Evolutionary conservation across 73 alveolate genomes (phyloP).

Genomic region (Uronychia setigera): DNA sequence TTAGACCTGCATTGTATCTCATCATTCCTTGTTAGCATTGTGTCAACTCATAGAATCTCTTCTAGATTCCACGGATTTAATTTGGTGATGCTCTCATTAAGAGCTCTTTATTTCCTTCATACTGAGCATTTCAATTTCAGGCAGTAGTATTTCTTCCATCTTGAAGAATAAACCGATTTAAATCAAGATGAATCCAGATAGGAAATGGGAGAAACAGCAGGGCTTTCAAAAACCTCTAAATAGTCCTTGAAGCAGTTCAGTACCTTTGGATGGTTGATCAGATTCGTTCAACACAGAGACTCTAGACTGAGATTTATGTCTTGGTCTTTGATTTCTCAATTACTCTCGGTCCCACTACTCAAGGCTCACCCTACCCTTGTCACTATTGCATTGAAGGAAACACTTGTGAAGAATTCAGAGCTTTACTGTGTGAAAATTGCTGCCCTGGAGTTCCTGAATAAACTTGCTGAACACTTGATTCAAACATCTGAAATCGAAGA

Average conservation of each 20-base stretch:
- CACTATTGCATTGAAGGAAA: not conserved
- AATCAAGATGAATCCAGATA: not conserved
- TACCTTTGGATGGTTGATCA: constrained; percentile 57
- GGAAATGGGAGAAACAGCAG: constrained; percentile 7
- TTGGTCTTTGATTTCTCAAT: constrained; percentile 43
- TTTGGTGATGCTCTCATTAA: constrained; percentile 13
- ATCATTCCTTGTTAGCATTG: not conserved
- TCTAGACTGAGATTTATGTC: constrained; percentile 54
- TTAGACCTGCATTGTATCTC: constrained; percentile 11
- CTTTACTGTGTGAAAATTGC: constrained; percentile 43
- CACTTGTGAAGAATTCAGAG: constrained; percentile 31
- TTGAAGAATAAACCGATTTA: too few relatives aligned
- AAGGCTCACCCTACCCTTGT: constrained; percentile 41
- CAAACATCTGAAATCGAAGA: constrained; percentile 19
- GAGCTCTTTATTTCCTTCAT: constrained; percentile 12
- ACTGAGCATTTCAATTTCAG: not conserved
- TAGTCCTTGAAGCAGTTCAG: constrained; percentile 17
- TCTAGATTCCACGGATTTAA: not conserved
- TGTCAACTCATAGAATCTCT: constrained; percentile 11
- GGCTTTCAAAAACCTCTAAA: constrained; percentile 20
- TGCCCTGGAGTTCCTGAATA: constrained; percentile 35
- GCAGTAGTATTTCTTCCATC: not conserved
- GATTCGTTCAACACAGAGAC: constrained; percentile 55
- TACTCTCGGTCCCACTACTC: constrained; percentile 40
- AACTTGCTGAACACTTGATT: constrained; percentile 20